Conservation (phyloP, 805 yeast species). For the Barnettozyma sp. region DNA sequence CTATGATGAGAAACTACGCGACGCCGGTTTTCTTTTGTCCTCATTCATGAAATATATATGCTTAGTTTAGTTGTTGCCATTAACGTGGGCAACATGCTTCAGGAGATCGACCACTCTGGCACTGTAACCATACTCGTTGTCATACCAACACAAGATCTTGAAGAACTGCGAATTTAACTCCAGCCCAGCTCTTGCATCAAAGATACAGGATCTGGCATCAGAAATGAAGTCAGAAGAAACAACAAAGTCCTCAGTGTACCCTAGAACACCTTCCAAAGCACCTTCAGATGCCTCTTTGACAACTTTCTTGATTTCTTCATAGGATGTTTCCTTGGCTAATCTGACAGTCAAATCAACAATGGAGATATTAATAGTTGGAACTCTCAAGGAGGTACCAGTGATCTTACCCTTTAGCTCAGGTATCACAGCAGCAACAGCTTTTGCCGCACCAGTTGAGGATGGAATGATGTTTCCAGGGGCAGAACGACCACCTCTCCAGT, state of each 20-base stretch:
- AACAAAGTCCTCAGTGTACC: slow-evolving; percentile 89
- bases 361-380: slow-evolving; percentile 89
- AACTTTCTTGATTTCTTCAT: slow-evolving; percentile 75
- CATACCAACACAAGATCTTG: slow-evolving; percentile 92
- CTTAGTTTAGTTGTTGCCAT: slow-evolving; percentile 7
- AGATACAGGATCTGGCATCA: slow-evolving; percentile 80
- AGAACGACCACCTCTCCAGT: slow-evolving; percentile 98
- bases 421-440: slow-evolving; percentile 94
- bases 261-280: slow-evolving; percentile 72
- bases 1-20: no score
- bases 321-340: slow-evolving; percentile 67
- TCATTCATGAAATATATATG: not conserved
- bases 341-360: slow-evolving; percentile 89
- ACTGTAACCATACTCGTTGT: slow-evolving; percentile 93
- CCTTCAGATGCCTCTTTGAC: slow-evolving; percentile 73
- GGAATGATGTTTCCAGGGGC: slow-evolving; percentile 95
- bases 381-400: slow-evolving; percentile 92
- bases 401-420: slow-evolving; percentile 88
- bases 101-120: slow-evolving; percentile 92
- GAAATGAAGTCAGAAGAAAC: slow-evolving; percentile 87
- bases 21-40: no score
- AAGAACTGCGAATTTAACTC: slow-evolving; percentile 80
- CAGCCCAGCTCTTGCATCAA: slow-evolving; percentile 89
- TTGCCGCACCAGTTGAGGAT: slow-evolving; percentile 95
- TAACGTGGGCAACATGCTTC: slow-evolving; percentile 59